phyloP scores from a whole-genome alignment of 1,284 basidiomycete species.

The Taiwanofungus camphoratus region DNA sequence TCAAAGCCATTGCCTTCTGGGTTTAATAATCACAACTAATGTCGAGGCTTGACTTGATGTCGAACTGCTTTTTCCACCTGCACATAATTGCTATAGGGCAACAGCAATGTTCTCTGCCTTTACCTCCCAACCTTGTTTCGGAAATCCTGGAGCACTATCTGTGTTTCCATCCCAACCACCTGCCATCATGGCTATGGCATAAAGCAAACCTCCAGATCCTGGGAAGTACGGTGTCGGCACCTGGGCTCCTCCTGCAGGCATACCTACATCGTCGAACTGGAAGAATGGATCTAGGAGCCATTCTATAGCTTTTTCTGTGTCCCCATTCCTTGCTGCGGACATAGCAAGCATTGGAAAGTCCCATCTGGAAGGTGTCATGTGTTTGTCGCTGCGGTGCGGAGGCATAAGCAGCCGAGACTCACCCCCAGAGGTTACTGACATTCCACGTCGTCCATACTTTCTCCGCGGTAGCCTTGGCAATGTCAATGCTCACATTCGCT shows the following conservation, averaged over 20 bases:
- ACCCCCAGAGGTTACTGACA: constrained; percentile 51
- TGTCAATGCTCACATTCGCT: constrained; percentile 38
- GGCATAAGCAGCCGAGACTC: constrained; percentile 16
- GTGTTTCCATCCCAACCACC: constrained; percentile 47
- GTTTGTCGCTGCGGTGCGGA: not conserved
- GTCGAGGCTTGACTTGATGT: not conserved
- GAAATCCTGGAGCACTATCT: constrained; percentile 42
- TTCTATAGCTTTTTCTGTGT: constrained; percentile 43
- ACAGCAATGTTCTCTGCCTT: constrained; percentile 37
- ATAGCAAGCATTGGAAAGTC: constrained; percentile 61
- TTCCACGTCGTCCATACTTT: constrained; percentile 55
- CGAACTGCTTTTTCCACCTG: no score
- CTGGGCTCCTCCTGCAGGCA: constrained; percentile 52
- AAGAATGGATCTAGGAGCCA: constrained; percentile 52
- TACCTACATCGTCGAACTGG: constrained; percentile 53
- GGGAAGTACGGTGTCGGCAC: constrained; percentile 61
- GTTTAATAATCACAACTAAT: not conserved
- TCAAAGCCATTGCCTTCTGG: not conserved
- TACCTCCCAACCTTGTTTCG: constrained; percentile 40
- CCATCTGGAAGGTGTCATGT: constrained; percentile 36
- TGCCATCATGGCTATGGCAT: constrained; percentile 53
- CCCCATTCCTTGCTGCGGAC: constrained; percentile 50
- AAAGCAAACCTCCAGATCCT: constrained; percentile 45
- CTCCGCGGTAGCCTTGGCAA: constrained; percentile 44
- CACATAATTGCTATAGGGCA: constrained; percentile 35